These are phyloP conservation scores for Candida railenensis DNA, from an alignment of 805 yeast genomes.

Conservation along the genomic window DNA sequence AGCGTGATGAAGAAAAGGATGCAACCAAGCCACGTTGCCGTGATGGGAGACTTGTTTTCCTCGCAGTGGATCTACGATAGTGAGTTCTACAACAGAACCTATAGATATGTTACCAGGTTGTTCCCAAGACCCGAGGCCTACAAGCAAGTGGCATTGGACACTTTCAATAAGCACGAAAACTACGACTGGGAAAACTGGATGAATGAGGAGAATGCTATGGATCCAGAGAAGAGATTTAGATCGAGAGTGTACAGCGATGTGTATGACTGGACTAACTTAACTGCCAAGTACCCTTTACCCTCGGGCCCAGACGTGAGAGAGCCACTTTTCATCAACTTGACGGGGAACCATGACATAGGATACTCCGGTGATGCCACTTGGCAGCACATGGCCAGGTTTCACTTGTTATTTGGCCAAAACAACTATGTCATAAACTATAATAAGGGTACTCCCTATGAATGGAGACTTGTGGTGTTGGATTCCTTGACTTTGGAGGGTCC, in stretches of 20 bases:
- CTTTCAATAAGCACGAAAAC: conserved; percentile 48
- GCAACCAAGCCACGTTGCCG: conserved; percentile 77
- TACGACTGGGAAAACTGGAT: conserved; percentile 54
- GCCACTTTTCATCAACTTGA: conserved; percentile 75
- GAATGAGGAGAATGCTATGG: conserved; percentile 38
- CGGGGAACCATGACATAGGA: conserved; percentile 97
- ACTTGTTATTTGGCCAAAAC: conserved; percentile 74
- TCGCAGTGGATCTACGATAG: conserved; percentile 93
- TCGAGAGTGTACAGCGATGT: conserved; percentile 51
- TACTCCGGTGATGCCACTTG: conserved; percentile 92
- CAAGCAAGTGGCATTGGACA: conserved; percentile 47
- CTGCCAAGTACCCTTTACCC: conserved; percentile 15
- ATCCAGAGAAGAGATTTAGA: conserved; percentile 30
- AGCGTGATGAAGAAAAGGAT: conserved; percentile 59
- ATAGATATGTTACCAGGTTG: conserved; percentile 67
- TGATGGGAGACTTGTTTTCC: conserved; percentile 89
- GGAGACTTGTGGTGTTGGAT: conserved; percentile 87
- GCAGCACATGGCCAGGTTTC: conserved; percentile 84
- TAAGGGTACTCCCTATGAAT: conserved; percentile 62
- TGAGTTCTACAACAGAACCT: conserved; percentile 80
- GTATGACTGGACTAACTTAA: conserved; percentile 54
- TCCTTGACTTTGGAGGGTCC: conserved; percentile 89
- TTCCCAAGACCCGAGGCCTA: conserved; percentile 59
- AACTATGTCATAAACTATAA: conserved; percentile 79
- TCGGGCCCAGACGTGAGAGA: conserved; percentile 42